Conservation (phyloP, 441 rosid genomes). For the Viola pubescens region DNA sequence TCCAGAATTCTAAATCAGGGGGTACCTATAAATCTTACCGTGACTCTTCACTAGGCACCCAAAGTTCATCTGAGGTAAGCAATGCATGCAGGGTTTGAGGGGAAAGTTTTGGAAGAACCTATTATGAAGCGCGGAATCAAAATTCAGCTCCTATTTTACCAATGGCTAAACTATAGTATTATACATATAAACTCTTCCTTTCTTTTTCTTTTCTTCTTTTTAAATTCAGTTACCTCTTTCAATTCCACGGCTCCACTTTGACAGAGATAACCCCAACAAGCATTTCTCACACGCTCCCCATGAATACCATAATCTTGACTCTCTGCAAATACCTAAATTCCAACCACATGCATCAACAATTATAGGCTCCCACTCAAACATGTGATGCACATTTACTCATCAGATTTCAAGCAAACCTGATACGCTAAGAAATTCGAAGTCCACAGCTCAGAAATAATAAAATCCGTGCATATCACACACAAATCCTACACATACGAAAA, state of each 20-base stretch:
- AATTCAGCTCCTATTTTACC: background rate
- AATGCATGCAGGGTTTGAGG: conserved; percentile 82
- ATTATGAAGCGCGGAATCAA: conserved; percentile 10
- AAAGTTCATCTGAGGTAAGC: conserved; percentile 87
- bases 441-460: conserved; percentile 81
- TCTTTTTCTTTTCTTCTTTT: background rate
- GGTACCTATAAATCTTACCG: conserved; percentile 42
- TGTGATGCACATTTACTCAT: background rate
- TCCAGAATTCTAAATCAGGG: conserved; percentile 16
- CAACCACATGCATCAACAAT: background rate
- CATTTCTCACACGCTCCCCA: conserved; percentile 93
- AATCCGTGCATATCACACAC: conserved; percentile 89
- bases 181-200: background rate
- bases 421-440: conserved; percentile 84
- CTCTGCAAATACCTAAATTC: conserved; percentile 76
- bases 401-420: conserved; percentile 45
- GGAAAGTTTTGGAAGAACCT: conserved; percentile 93
- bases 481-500: conserved; percentile 48
- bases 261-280: conserved; percentile 97
- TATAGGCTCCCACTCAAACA: background rate
- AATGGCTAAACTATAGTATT: conserved; percentile 6
- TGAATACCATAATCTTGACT: conserved; percentile 94
- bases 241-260: conserved; percentile 87
- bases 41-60: conserved; percentile 90
- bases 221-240: conserved; percentile 50